phyloP scores from a whole-genome alignment of 257 asterid species.

The Striga asiatica region DNA sequence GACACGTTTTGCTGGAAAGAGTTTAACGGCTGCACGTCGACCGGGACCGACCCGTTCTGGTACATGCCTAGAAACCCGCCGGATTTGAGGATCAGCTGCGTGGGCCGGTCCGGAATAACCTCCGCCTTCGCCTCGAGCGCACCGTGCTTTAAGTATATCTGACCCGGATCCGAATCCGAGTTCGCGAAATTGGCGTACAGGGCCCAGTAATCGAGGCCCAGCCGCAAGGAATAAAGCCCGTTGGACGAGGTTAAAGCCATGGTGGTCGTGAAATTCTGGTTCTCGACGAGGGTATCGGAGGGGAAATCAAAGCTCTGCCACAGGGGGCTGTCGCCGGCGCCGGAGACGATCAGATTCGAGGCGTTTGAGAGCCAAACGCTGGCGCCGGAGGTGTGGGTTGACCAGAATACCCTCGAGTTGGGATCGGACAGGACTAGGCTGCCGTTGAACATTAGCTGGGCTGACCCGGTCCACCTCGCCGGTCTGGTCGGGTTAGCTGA shows the following conservation, averaged over 20 bases:
- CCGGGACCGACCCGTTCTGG: constrained; percentile 50
- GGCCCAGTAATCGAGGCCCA: constrained; percentile 63
- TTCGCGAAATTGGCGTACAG: constrained; percentile 33
- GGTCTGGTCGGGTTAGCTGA: constrained; percentile 31
- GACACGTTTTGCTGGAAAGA: constrained; percentile 44
- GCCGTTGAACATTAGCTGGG: constrained; percentile 59
- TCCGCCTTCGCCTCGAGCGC: constrained; percentile 74
- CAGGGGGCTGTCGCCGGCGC: neutral
- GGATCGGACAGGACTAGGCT: constrained; percentile 57
- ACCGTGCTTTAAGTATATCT: constrained; percentile 47
- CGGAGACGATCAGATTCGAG: constrained; percentile 49
- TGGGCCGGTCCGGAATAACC: constrained; percentile 44
- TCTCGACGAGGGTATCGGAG: constrained; percentile 72
- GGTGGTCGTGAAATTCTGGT: constrained; percentile 56
- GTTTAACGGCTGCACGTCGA: constrained; percentile 63
- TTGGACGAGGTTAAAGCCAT: constrained; percentile 58
- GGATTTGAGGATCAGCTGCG: constrained; percentile 38
- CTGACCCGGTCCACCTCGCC: constrained; percentile 45
- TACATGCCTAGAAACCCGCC: constrained; percentile 80
- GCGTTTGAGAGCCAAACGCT: constrained; percentile 61
- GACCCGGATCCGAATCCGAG: constrained; percentile 29
- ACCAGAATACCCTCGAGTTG: constrained; percentile 62
- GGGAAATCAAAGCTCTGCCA: constrained; percentile 90
- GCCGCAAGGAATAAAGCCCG: constrained; percentile 60
- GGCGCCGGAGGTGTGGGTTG: constrained; percentile 49